Conservation (phyloP, 768 basidiomycete species). For the Trametes cingulata region DNA sequence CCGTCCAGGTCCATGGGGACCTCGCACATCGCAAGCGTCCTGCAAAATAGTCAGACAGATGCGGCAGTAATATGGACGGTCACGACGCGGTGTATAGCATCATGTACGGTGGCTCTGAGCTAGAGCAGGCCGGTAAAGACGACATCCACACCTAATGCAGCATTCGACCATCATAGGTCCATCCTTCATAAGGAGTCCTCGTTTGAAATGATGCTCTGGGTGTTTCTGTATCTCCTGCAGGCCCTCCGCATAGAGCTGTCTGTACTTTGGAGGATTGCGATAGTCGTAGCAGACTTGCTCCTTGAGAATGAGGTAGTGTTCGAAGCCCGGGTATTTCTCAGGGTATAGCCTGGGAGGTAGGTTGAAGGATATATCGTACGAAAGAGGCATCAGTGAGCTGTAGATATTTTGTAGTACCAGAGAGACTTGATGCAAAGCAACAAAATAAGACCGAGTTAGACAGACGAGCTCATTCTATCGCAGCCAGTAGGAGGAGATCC, state of each 20-base stretch:
- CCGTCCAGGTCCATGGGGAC: neutral
- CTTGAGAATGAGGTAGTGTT: neutral
- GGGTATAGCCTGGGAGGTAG: neutral
- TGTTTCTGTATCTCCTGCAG: neutral
- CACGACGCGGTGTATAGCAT: too few relatives aligned
- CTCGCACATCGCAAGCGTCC: neutral
- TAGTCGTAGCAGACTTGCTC: constrained; percentile 8
- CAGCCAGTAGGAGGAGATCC: too few relatives aligned
- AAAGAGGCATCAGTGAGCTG: too few relatives aligned
- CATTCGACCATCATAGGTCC: constrained; percentile 4
- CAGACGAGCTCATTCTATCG: too few relatives aligned
- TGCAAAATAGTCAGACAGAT: too few relatives aligned
- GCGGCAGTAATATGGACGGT: too few relatives aligned
- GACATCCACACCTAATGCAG: neutral
- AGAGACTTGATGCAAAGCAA: too few relatives aligned
- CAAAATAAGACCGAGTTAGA: too few relatives aligned
- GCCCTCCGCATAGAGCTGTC: neutral
- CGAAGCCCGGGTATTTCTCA: neutral
- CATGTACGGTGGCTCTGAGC: too few relatives aligned
- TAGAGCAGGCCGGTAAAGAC: too few relatives aligned
- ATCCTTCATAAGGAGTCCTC: neutral
- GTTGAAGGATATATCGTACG: neutral
- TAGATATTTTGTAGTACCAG: too few relatives aligned
- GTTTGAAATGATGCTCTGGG: neutral
- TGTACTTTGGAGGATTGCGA: neutral